These are phyloP conservation scores for Podospora fimiseda DNA, from an alignment of 495 filamentous ascomycete genomes.

Conservation along the genomic window DNA sequence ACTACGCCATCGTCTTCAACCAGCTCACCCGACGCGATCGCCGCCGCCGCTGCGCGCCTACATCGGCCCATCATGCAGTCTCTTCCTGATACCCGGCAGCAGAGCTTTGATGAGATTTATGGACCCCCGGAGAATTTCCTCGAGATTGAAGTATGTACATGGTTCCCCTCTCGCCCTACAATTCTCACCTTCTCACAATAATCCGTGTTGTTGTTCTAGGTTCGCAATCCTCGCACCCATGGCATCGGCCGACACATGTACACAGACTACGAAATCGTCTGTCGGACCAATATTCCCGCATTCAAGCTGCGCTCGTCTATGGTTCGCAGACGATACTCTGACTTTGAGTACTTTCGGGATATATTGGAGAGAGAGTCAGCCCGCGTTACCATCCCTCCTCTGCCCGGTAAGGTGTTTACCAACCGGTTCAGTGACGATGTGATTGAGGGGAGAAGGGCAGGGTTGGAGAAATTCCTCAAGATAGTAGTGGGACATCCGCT, in stretches of 20 bases:
- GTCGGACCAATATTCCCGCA: conserved; percentile 95
- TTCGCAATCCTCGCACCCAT: conserved; percentile 91
- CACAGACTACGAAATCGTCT: conserved; percentile 96
- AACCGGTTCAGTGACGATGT: conserved; percentile 98
- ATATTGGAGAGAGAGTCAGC: conserved; percentile 93
- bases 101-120: conserved; percentile 98
- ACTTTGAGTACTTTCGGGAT: conserved; percentile 98
- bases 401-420: conserved; percentile 96
- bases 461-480: conserved; percentile 91
- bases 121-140: conserved; percentile 97
- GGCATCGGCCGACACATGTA: conserved; percentile 94
- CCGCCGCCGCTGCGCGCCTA: conserved; percentile 37
- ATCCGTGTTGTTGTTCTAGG: conserved; percentile 41
- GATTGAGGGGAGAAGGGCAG: conserved; percentile 89
- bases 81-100: conserved; percentile 77
- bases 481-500: conserved; percentile 96
- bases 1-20: conserved; percentile 26
- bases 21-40: conserved; percentile 21
- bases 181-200: neutral
- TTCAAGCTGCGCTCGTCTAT: conserved; percentile 81
- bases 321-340: conserved; percentile 89
- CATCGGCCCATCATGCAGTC: conserved; percentile 64
- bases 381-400: conserved; percentile 87
- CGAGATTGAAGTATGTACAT: conserved; percentile 76
- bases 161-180: neutral